Evolutionary conservation across 148 eudicot species (phyloP), one percentile per base, ranked within the genome.

Genomic region (Persicaria tinctoria): DNA sequence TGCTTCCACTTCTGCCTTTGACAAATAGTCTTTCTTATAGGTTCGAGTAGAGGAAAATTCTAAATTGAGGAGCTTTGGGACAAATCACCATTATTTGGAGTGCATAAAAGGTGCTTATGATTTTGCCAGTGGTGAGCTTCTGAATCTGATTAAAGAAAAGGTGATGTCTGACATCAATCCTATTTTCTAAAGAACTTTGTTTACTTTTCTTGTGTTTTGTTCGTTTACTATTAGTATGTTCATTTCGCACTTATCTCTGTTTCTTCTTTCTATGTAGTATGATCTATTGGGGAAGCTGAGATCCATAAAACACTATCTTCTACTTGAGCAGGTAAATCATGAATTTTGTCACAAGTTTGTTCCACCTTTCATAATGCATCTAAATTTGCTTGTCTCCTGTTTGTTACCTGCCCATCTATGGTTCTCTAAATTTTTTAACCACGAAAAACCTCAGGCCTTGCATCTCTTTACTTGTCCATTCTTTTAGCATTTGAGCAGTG

Each of bases 21-120:
- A 85, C 76, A 20, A 78, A 23, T 54, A 63, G 46, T 75, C 63
- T 68, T 53, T 50, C 82, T 72, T 73, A 76, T 78, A 94, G 98
- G 97, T 94, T 70, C 90, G 86, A 55, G 84, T 85, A 49, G 87
- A 93, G 66, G 98, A 90, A 83, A 89, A 86, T 78, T 84, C 87
- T 16, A 94, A 94, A 80, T 81, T 92, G 82, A 87, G 81, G 79
- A 89, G 80, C 66, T 86, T 89, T 79, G 98, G 96, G 14, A 85
- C 93, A 73, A 92, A 85, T 77, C 96, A 94, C 84, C 93, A 88
- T 45, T 89, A 92, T 84, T 93, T 92, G 66, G 98, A 94, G 78
- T 89, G 97, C 75, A 88, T 94, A 76, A 92, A 94, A 82, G 78
- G 86, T 82, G 98, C 98, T 68, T 94, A 94, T 81, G 98, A 94